phyloP scores from a whole-genome alignment of 306 rosid genomes.

The Malus sieversii region DNA sequence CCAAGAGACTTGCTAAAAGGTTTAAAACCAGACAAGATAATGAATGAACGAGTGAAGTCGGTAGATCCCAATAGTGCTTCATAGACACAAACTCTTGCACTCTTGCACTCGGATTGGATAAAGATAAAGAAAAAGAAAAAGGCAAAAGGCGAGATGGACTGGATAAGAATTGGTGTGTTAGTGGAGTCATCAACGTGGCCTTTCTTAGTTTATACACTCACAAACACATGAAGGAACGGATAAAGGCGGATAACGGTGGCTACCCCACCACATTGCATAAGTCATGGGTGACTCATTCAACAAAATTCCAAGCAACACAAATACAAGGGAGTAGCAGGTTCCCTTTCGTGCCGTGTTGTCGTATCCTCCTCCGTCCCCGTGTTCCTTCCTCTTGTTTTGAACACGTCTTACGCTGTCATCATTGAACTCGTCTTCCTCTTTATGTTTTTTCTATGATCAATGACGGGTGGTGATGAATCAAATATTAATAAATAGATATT shows the following conservation, averaged over 20 bases:
- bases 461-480: no score
- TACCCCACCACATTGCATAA: no score
- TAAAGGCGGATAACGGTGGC: neutral
- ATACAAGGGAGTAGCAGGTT: neutral
- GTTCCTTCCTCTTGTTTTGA: no score
- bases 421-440: no score
- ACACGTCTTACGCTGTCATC: no score
- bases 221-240: neutral
- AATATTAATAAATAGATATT: no score
- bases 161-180: neutral
- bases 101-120: neutral
- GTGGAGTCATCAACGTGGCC: constrained; percentile 7
- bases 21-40: neutral
- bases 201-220: neutral
- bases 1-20: neutral
- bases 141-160: neutral
- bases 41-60: neutral
- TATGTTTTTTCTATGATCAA: no score
- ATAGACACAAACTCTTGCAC: no score
- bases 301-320: neutral
- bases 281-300: neutral
- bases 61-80: no score
- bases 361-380: no score
- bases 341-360: no score
- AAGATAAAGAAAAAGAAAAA: neutral